A percentile compares a stretch with the other conserved stretches of the same genome.
Evolutionary conservation across 2,329 filamentous ascomycete genomes (phyloP).

Genomic region (Xylaria sp.): DNA sequence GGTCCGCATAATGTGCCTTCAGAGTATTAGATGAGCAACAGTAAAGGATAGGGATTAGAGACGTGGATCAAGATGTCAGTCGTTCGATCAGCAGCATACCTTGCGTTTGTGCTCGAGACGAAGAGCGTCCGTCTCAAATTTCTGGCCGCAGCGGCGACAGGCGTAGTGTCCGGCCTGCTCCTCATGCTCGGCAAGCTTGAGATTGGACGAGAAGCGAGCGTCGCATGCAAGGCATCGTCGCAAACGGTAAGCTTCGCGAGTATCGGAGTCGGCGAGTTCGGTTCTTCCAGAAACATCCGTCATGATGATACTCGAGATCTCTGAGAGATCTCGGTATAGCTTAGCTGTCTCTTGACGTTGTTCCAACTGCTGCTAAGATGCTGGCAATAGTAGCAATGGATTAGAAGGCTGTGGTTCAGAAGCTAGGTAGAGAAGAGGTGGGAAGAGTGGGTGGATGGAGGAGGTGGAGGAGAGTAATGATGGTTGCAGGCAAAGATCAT

Average conservation of each 20-base stretch:
- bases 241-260: not conserved
- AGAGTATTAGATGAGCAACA: not conserved
- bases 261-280: no score
- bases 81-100: constrained; percentile 8
- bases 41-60: not conserved
- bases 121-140: constrained; percentile 10
- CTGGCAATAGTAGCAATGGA: no score
- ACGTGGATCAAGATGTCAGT: not conserved
- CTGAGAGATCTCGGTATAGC: no score
- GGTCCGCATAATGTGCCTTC: constrained; percentile 37
- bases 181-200: constrained; percentile 19
- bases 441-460: no score
- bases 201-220: constrained; percentile 1
- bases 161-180: constrained; percentile 11
- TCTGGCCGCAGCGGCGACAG: constrained; percentile 18
- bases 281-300: no score
- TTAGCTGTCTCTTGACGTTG: no score
- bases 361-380: no score
- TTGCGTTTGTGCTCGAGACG: constrained; percentile 19
- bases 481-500: no score
- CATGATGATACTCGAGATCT: no score
- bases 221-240: constrained; percentile 19
- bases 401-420: no score
- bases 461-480: no score
- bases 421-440: no score